Percentiles rank a stretch among this genome's conserved stretches.
Evolutionary conservation across 208 protist species (phyloP).

Genomic region (Crithidia sp.): DNA sequence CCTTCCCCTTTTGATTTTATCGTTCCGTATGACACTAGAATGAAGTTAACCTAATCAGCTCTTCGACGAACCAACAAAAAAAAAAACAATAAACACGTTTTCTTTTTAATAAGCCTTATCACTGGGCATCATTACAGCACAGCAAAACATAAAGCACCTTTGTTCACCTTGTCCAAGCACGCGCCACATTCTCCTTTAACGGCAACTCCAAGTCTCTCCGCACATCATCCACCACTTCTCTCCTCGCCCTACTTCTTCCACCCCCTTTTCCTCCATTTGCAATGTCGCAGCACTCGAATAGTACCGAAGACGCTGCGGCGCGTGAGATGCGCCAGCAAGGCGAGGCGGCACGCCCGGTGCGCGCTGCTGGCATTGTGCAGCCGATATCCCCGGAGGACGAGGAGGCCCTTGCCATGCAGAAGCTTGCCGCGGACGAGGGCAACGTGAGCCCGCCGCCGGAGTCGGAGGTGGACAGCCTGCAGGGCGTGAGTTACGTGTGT

Average conservation of each 20-base stretch:
- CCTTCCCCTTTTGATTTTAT: not conserved
- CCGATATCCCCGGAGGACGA: constrained; percentile 16
- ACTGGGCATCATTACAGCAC: no score
- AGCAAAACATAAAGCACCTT: no score
- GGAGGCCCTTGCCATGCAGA: constrained; percentile 22
- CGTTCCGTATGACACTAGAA: not conserved
- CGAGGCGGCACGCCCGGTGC: not conserved
- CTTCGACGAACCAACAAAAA: not conserved
- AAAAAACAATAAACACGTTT: not conserved
- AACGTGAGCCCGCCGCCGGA: not conserved
- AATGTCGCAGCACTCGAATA: no score
- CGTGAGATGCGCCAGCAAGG: constrained; percentile 14
- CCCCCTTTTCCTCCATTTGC: no score
- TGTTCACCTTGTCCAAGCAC: no score
- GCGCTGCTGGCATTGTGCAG: constrained; percentile 19
- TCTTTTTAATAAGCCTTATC: no score
- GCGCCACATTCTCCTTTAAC: no score
- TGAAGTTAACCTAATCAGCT: not conserved
- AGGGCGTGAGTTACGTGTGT: constrained; percentile 19
- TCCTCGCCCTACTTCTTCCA: no score
- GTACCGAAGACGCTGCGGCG: not conserved
- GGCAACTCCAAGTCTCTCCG: no score
- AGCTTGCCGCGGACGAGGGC: constrained; percentile 4
- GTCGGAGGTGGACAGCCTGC: constrained; percentile 17
- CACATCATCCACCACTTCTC: no score